phyloP scores from a whole-genome alignment of 2,329 filamentous ascomycete genomes.

The Colletotrichum musae region DNA sequence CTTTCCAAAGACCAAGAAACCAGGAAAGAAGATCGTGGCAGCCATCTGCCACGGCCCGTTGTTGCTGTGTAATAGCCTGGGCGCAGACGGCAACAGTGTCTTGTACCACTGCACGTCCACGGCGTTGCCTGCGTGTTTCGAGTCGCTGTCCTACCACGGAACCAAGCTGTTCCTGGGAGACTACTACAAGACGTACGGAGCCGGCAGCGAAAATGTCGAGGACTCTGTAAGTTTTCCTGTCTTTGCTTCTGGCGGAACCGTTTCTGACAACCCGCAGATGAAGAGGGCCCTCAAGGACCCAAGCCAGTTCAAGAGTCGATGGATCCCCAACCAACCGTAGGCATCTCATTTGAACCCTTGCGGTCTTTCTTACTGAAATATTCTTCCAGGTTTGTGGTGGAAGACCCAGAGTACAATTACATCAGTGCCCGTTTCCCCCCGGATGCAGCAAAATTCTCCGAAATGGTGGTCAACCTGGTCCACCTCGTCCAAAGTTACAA shows the following conservation, averaged over 20 bases:
- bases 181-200: conserved; percentile 71
- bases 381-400: conserved; percentile 59
- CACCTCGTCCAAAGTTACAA: conserved; percentile 29
- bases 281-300: conserved; percentile 59
- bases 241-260: neutral
- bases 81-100: conserved; percentile 59
- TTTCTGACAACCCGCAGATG: conserved; percentile 50
- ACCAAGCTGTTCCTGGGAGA: conserved; percentile 65
- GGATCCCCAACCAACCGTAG: conserved; percentile 44
- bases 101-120: conserved; percentile 64
- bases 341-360: no score
- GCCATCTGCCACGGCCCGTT: conserved; percentile 69
- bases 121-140: conserved; percentile 63
- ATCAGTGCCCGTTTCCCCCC: conserved; percentile 62
- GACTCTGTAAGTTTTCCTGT: conserved; percentile 54
- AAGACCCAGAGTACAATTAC: conserved; percentile 65
- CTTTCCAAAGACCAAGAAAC: conserved; percentile 63
- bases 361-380: neutral
- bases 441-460: conserved; percentile 58
- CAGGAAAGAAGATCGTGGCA: conserved; percentile 59
- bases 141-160: conserved; percentile 63
- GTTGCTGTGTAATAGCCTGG: conserved; percentile 60
- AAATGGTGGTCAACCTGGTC: conserved; percentile 58
- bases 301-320: conserved; percentile 60
- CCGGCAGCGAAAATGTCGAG: conserved; percentile 64